phyloP scores from a whole-genome alignment of 495 filamentous ascomycete genomes.

The Penicillium nucicola region DNA sequence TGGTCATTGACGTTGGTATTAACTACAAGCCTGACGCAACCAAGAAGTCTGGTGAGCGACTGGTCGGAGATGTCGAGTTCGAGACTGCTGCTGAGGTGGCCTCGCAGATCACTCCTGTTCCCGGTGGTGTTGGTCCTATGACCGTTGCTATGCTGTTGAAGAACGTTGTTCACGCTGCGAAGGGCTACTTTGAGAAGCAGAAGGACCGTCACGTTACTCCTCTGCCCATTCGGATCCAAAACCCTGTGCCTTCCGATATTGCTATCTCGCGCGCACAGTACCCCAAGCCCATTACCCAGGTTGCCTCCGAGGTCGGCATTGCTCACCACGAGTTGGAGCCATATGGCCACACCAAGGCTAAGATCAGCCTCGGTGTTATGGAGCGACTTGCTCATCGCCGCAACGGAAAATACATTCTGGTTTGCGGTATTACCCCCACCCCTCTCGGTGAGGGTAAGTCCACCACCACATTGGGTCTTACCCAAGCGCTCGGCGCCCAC shows the following conservation, averaged over 20 bases:
- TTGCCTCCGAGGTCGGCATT: conserved; percentile 88
- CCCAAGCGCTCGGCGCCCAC: conserved; percentile 90
- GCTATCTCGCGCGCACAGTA: conserved; percentile 84
- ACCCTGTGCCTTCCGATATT: conserved; percentile 89
- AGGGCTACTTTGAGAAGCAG: conserved; percentile 75
- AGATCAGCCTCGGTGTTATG: conserved; percentile 78
- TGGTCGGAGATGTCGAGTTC: conserved; percentile 96
- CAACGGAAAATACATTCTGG: conserved; percentile 86
- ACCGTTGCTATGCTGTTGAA: conserved; percentile 94
- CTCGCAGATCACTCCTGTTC: conserved; percentile 94
- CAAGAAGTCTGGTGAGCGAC: conserved; percentile 86
- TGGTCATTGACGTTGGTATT: conserved; percentile 96
- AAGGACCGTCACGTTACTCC: conserved; percentile 73
- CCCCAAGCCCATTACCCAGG: conserved; percentile 79
- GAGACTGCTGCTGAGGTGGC: conserved; percentile 82
- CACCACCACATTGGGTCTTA: conserved; percentile 94
- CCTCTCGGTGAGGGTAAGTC: conserved; percentile 98
- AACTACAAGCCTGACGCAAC: conserved; percentile 94
- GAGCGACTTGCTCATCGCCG: conserved; percentile 81
- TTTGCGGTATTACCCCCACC: conserved; percentile 94
- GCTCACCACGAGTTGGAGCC: conserved; percentile 82
- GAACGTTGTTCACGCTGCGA: conserved; percentile 85
- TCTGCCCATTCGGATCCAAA: conserved; percentile 69
- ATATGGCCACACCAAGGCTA: conserved; percentile 92
- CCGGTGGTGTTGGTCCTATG: conserved; percentile 96